Evolutionary conservation across 208 protist genomes (phyloP).

Genomic region (Porcisia hertigi): DNA sequence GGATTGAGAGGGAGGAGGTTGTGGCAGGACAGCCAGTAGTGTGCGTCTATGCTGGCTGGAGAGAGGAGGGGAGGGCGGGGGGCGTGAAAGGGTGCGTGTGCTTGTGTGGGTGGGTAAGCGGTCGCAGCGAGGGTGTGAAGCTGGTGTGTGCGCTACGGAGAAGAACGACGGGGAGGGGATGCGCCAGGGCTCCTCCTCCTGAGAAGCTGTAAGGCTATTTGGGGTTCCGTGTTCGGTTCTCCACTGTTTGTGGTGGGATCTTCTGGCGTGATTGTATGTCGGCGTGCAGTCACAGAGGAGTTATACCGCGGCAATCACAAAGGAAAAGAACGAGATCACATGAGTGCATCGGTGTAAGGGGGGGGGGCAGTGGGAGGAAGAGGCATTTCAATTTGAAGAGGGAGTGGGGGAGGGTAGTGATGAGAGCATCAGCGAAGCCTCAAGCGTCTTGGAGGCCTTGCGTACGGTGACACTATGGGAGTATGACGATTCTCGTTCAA

Average conservation of each 20-base stretch:
- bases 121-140: neutral
- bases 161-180: neutral
- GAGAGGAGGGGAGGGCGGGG: neutral
- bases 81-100: neutral
- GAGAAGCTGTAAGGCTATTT: neutral
- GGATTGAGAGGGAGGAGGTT: too few species aligned
- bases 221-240: neutral
- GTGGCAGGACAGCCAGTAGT: neutral
- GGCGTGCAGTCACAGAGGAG: neutral
- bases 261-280: neutral
- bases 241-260: neutral
- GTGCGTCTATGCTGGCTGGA: neutral
- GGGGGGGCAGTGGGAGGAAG: neutral
- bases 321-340: neutral
- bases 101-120: constrained; percentile 15
- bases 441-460: neutral
- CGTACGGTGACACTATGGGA: neutral
- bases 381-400: neutral
- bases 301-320: neutral
- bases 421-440: neutral
- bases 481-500: neutral
- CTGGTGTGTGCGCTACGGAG: neutral
- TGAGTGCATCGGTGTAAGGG: neutral
- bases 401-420: neutral
- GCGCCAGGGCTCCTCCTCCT: neutral